Base-by-base conservation (phyloP, 352 stramenopile genomes). In the Salisapilia sapeloensis region DNA sequence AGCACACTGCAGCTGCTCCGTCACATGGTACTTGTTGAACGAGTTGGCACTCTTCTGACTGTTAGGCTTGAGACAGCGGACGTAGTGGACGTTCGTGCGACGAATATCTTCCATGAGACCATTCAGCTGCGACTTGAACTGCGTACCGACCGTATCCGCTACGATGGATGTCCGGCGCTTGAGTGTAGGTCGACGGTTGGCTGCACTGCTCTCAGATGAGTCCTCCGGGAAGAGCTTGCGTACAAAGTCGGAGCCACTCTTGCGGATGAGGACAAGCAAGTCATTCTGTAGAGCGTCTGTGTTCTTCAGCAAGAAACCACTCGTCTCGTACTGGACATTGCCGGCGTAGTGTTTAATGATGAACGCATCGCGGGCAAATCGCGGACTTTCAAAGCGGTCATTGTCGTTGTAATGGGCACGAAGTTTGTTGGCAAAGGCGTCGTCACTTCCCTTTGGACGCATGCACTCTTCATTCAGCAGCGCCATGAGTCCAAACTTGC, bases 11-110 rank as follows among this genome's bases (percentile, higher is more conserved):
- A 98, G 51, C 71, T 99, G 94, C 53, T 98, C 86, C 4, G 92
- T 94, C 7, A 97, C 74, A 34, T 90, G 63, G 26, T 83, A 56
- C 40, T 96, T 75, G 46, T 87, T 89, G 47, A 98, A 89, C 10
- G 78, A 35, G 10, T 50, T 19, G 27, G 72, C 37, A 37, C 94
- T 95, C 50, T 98, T 95, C 25, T 92, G 74, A 48, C 94, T 79
- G 53, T 99, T 98, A 0, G 95, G 93, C 60, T 99, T 99, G 45
- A 99, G 93, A 56, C 95, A 99, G 21, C 94, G 77, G 44, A 99
- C 94, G 61, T 98, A 99, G 51, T 99, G 94, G 16, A 96, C 90
- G 39, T 97, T 82, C 2, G 91, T 97, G 24, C 67, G 74, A 33
- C 94, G 82, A 40, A 99, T 86, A 41, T 96, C 91, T 24, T 91